These are phyloP conservation scores for Aspergillus ustus DNA, from an alignment of 2,329 filamentous ascomycete genomes.

Conservation along the genomic window DNA sequence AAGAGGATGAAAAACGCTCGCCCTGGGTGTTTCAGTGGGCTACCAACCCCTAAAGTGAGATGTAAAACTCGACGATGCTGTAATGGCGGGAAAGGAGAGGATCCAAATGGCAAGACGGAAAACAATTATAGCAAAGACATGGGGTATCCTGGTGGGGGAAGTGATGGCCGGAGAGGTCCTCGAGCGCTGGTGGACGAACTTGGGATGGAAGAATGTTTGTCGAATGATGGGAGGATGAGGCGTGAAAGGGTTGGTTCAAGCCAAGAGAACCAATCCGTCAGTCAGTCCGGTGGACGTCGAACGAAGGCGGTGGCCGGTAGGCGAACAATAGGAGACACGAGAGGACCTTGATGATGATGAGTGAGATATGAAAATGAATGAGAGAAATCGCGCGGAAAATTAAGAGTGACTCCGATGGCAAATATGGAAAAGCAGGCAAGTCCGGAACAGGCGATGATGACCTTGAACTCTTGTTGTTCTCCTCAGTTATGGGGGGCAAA, in stretches of 20 bases:
- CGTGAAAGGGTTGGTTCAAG: slow-evolving; percentile 26
- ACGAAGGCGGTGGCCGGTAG: slow-evolving; percentile 13
- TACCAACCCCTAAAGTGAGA: slow-evolving; percentile 24
- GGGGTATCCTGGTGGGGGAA: slow-evolving; percentile 2
- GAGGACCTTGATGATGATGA: slow-evolving; percentile 5
- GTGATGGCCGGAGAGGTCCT: slow-evolving; percentile 13
- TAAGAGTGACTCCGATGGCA: slow-evolving; percentile 3
- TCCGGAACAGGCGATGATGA: slow-evolving; percentile 1
- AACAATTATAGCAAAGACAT: slow-evolving; percentile 22
- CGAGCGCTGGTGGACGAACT: slow-evolving; percentile 14
- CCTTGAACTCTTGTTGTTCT: neutral
- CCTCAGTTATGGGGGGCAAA: neutral
- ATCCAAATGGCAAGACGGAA: slow-evolving; percentile 7
- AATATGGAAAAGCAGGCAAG: neutral
- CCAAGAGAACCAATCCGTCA: slow-evolving; percentile 26
- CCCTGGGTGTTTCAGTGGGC: slow-evolving; percentile 3
- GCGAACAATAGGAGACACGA: slow-evolving; percentile 6
- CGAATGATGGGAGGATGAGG: slow-evolving; percentile 22
- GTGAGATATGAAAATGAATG: neutral
- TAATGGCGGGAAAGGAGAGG: slow-evolving; percentile 14
- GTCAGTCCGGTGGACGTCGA: slow-evolving; percentile 15
- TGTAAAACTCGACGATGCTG: slow-evolving; percentile 19
- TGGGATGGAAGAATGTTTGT: slow-evolving; percentile 20
- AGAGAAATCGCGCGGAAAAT: neutral
- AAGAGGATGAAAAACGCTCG: slow-evolving; percentile 1